Evolutionary conservation across 768 basidiomycete genomes (phyloP).

Genomic region (Tulasnella sp.): DNA sequence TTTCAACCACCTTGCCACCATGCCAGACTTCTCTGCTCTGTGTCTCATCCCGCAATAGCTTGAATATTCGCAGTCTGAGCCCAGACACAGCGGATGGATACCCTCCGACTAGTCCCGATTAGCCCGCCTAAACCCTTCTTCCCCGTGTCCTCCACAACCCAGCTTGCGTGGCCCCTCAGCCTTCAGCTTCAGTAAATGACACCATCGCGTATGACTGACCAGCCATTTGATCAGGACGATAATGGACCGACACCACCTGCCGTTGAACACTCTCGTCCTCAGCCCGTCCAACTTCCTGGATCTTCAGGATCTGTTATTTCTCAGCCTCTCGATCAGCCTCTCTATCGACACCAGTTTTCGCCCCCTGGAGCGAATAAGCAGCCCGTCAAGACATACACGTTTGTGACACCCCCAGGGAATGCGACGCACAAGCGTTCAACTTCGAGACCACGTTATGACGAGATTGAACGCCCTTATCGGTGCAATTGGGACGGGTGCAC

Average conservation of each 20-base stretch:
- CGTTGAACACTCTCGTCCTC: not conserved
- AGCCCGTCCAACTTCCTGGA: not conserved
- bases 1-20: no score
- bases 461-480: slow-evolving; percentile 19
- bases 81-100: no score
- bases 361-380: slow-evolving; percentile 4
- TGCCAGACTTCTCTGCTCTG: no score
- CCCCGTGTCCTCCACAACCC: not conserved
- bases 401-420: slow-evolving; percentile 16
- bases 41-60: no score
- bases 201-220: not conserved
- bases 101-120: no score
- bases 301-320: not conserved
- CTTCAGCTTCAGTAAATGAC: not conserved
- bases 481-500: slow-evolving; percentile 32
- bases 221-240: not conserved
- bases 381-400: slow-evolving; percentile 11
- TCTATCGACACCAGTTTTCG: slow-evolving; percentile 7
- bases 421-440: slow-evolving; percentile 15
- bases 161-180: no score
- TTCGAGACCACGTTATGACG: slow-evolving; percentile 17
- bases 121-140: not conserved
- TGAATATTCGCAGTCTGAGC: no score
- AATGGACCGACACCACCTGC: not conserved
- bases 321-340: not conserved